Conservation (phyloP, 352 stramenopile species). For the Pythium apleroticum region DNA sequence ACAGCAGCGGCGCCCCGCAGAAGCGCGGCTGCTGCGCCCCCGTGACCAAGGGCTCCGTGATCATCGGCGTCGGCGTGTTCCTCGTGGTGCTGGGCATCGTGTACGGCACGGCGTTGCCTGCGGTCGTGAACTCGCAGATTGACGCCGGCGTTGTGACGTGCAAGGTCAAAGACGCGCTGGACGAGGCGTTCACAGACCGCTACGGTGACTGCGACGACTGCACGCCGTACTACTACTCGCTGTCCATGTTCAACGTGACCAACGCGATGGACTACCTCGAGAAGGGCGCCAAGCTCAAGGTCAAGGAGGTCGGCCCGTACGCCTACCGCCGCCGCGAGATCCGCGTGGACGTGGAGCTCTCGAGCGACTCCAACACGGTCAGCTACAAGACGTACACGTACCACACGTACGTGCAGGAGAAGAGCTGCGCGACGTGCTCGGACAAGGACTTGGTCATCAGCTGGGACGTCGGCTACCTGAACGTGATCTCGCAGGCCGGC, state of each 20-base stretch:
- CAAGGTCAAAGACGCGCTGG: slow-evolving; percentile 34
- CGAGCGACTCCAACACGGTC: slow-evolving; percentile 47
- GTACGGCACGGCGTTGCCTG: slow-evolving; percentile 52
- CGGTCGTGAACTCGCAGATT: slow-evolving; percentile 39
- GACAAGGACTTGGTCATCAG: slow-evolving; percentile 56
- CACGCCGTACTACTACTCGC: slow-evolving; percentile 66
- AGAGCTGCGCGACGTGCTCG: slow-evolving; percentile 56
- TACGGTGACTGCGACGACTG: slow-evolving; percentile 80
- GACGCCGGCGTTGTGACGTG: slow-evolving; percentile 50
- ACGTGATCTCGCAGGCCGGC: slow-evolving; percentile 56
- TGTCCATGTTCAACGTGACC: slow-evolving; percentile 76
- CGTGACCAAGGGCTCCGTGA: slow-evolving; percentile 30
- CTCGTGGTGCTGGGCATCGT: slow-evolving; percentile 48
- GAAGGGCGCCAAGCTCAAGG: slow-evolving; percentile 49
- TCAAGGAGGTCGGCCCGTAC: slow-evolving; percentile 71
- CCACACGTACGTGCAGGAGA: slow-evolving; percentile 50
- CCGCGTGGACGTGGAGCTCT: slow-evolving; percentile 59
- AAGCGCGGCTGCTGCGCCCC: slow-evolving; percentile 16
- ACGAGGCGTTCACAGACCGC: slow-evolving; percentile 46
- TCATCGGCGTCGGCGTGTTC: slow-evolving; percentile 39
- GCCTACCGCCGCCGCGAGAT: slow-evolving; percentile 64
- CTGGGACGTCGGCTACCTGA: slow-evolving; percentile 70
- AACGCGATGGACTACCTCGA: slow-evolving; percentile 64
- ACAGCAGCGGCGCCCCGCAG: neutral
- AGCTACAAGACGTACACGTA: slow-evolving; percentile 82